Conservation (phyloP, 306 rosid species). For the Coriaria nepalensis region DNA sequence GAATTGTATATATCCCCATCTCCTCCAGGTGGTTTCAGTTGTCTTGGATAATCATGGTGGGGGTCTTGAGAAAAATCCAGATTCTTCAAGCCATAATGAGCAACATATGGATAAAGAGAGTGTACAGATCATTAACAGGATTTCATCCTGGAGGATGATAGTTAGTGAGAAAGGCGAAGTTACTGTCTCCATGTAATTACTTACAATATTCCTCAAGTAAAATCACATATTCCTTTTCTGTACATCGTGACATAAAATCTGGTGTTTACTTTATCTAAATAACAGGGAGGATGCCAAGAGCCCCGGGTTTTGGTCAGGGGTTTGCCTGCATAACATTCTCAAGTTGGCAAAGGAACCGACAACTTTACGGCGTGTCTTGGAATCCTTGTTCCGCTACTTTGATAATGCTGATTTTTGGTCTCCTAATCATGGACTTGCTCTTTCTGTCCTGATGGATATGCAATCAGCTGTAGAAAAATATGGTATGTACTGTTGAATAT, state of each 20-base stretch:
- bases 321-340: conserved; percentile 86
- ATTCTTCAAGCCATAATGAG: conserved; percentile 18
- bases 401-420: conserved; percentile 72
- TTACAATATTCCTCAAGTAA: conserved; percentile 10
- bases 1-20: conserved; percentile 14
- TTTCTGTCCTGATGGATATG: conserved; percentile 63
- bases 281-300: conserved; percentile 69
- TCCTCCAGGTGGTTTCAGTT: conserved; percentile 65
- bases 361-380: conserved; percentile 80
- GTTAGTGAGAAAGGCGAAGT: conserved; percentile 49
- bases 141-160: conserved; percentile 51
- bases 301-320: conserved; percentile 81
- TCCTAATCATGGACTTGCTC: conserved; percentile 50
- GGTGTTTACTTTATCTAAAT: conserved; percentile 13
- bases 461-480: conserved; percentile 59
- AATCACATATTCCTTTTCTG: too few species aligned
- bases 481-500: conserved; percentile 50
- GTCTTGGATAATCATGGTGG: conserved; percentile 81
- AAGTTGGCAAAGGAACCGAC: conserved; percentile 82
- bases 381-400: conserved; percentile 74
- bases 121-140: conserved; percentile 40
- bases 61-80: conserved; percentile 21
- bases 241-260: conserved; percentile 13
- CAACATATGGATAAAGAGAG: conserved; percentile 25
- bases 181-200: conserved; percentile 47